phyloP scores from a whole-genome alignment of 2,329 filamentous ascomycete genomes.

The Coleophoma crateriformis region DNA sequence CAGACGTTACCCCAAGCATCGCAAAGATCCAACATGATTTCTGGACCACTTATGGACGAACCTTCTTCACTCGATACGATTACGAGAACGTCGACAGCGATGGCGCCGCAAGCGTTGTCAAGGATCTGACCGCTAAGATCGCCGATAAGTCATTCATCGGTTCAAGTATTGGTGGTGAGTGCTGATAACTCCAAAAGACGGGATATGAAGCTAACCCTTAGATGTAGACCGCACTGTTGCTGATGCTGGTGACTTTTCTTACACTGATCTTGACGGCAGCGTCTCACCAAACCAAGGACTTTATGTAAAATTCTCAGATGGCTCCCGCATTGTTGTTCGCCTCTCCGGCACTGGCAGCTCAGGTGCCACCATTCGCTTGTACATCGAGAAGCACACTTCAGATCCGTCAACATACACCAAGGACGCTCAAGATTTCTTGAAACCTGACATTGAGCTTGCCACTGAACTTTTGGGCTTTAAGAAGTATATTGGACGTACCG shows the following conservation, averaged over 20 bases:
- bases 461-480: conserved; percentile 86
- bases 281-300: conserved; percentile 95
- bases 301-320: conserved; percentile 89
- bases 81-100: conserved; percentile 93
- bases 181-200: conserved; percentile 15
- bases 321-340: conserved; percentile 90
- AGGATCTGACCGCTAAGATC: conserved; percentile 73
- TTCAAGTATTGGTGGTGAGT: conserved; percentile 66
- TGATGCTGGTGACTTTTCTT: conserved; percentile 93
- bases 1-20: conserved; percentile 81
- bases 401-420: conserved; percentile 72
- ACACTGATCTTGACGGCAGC: conserved; percentile 97
- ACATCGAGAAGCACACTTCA: conserved; percentile 91
- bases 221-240: conserved; percentile 66
- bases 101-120: conserved; percentile 85
- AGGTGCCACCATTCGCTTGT: conserved; percentile 92
- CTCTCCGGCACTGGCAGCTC: conserved; percentile 93
- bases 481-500: conserved; percentile 84
- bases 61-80: conserved; percentile 98
- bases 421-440: conserved; percentile 90
- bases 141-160: conserved; percentile 71
- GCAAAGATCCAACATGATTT: conserved; percentile 95
- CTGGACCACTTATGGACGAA: conserved; percentile 93
- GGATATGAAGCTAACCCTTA: not conserved
- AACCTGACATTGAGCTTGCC: conserved; percentile 81